phyloP scores from a whole-genome alignment of 2,329 filamentous ascomycete species.

The Cryphonectria carpinicola region DNA sequence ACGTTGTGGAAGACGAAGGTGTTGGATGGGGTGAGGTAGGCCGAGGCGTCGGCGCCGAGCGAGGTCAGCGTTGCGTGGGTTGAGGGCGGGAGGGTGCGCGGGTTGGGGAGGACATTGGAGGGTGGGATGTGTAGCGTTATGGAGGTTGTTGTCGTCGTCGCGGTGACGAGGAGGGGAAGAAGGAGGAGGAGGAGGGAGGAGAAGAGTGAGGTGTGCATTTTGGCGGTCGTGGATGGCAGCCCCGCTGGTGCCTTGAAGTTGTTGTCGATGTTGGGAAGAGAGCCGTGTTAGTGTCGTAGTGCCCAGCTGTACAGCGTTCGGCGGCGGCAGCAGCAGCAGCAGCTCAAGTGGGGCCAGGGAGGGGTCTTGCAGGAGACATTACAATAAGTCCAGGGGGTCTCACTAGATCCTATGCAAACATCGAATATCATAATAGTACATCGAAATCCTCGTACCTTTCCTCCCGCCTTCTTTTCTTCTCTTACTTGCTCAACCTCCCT shows the following conservation, averaged over 20 bases:
- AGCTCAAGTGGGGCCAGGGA: background rate
- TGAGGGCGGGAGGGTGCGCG: conserved; percentile 61
- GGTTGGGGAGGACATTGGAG: conserved; percentile 48
- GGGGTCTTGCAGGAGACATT: conserved; percentile 4
- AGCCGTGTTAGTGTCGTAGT: background rate
- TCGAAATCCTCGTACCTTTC: background rate
- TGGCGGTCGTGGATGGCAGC: background rate
- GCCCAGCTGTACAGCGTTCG: background rate
- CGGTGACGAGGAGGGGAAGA: conserved; percentile 36
- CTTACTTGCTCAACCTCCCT: background rate
- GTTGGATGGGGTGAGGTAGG: conserved; percentile 69
- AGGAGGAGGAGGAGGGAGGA: conserved; percentile 39
- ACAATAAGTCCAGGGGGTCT: background rate
- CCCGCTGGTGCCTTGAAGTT: conserved; percentile 2
- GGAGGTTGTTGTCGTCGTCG: conserved; percentile 40
- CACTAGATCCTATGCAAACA: background rate
- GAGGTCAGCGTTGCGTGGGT: conserved; percentile 66
- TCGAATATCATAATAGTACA: too few relatives aligned
- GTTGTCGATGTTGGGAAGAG: background rate
- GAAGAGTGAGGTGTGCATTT: conserved; percentile 34
- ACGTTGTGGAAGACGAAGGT: conserved; percentile 79
- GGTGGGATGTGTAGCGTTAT: conserved; percentile 51
- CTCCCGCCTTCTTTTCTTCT: background rate
- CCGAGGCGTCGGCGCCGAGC: conserved; percentile 46
- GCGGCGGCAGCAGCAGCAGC: background rate